A percentile compares a stretch with the other conserved stretches of the same genome.
Conservation (phyloP, 106 monocot species). For the Dendrobium officinale region DNA sequence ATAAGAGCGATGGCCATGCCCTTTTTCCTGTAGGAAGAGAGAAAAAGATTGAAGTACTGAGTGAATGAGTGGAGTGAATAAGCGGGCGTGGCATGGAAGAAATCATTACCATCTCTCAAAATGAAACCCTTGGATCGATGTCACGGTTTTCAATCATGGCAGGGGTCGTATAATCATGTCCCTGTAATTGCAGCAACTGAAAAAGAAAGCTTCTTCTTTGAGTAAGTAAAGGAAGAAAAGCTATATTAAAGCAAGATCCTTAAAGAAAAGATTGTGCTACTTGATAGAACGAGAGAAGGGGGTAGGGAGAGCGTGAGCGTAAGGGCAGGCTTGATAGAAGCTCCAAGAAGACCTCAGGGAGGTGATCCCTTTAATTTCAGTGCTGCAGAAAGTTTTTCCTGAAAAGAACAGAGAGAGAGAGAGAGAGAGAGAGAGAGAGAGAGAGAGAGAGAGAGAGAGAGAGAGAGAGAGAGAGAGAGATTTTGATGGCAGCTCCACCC, state of each 20-base stretch:
- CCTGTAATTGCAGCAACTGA: conserved; percentile 10
- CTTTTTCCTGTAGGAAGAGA: conserved; percentile 9
- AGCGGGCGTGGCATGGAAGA: background rate
- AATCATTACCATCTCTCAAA: conserved; percentile 8
- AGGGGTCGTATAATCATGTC: conserved; percentile 10
- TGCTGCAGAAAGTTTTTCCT: conserved; percentile 17
- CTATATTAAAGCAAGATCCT: background rate
- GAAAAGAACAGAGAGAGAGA: conserved; percentile 12
- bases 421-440: conserved; percentile 3
- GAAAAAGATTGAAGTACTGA: conserved; percentile 5
- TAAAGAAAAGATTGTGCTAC: background rate
- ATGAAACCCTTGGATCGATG: conserved; percentile 6
- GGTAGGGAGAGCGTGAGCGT: background rate
- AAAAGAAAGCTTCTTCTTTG: conserved; percentile 10
- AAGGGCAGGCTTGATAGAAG: background rate
- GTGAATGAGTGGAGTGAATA: background rate
- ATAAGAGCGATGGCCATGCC: conserved; percentile 1
- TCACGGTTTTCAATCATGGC: conserved; percentile 6
- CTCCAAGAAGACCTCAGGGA: background rate
- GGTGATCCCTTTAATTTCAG: conserved; percentile 11
- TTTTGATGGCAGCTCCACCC: no score
- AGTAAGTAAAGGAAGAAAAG: background rate
- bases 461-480: conserved; percentile 6
- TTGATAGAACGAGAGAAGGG: background rate
- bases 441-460: conserved; percentile 6